A percentile compares a stretch with the other conserved stretches of the same genome.
Conservation (phyloP, 805 yeast genomes). For the Metschnikowia koreensis region DNA sequence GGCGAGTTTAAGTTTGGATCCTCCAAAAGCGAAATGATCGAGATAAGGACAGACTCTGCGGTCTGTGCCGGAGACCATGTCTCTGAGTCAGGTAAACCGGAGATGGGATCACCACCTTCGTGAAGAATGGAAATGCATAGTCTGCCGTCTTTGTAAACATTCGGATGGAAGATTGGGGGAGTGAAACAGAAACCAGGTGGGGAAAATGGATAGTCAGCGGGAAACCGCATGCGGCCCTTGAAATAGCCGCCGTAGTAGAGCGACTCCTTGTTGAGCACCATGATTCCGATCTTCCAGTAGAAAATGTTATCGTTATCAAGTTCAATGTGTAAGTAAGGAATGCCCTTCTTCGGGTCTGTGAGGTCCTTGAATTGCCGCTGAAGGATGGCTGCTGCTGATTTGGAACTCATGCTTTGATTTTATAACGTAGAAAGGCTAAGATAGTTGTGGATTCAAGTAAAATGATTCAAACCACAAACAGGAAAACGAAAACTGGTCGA, state of each 20-base stretch:
- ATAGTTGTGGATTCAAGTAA: neutral
- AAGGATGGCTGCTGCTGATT: constrained; percentile 76
- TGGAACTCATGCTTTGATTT: constrained; percentile 38
- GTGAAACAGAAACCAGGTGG: constrained; percentile 93
- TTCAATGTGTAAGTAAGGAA: constrained; percentile 61
- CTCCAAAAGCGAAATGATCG: constrained; percentile 85
- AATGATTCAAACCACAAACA: neutral
- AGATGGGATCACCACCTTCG: constrained; percentile 84
- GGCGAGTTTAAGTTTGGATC: constrained; percentile 94
- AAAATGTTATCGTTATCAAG: constrained; percentile 56
- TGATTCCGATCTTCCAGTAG: constrained; percentile 82
- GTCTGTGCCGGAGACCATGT: constrained; percentile 95
- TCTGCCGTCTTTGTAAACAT: constrained; percentile 90
- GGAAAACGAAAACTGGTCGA: neutral
- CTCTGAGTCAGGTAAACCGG: constrained; percentile 90
- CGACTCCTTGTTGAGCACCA: constrained; percentile 87
- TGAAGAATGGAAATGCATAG: constrained; percentile 91
- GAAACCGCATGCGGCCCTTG: constrained; percentile 92
- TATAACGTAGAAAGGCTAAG: neutral
- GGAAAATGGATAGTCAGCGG: constrained; percentile 83
- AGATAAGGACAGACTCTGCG: constrained; percentile 85
- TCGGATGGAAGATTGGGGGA: constrained; percentile 93
- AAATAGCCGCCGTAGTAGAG: constrained; percentile 93
- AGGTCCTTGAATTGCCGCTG: constrained; percentile 93
- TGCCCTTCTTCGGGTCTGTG: constrained; percentile 83